Percentiles rank a stretch among this genome's conserved stretches.
Conservation (phyloP, 2,329 filamentous ascomycete genomes). For the Penicillium freii region DNA sequence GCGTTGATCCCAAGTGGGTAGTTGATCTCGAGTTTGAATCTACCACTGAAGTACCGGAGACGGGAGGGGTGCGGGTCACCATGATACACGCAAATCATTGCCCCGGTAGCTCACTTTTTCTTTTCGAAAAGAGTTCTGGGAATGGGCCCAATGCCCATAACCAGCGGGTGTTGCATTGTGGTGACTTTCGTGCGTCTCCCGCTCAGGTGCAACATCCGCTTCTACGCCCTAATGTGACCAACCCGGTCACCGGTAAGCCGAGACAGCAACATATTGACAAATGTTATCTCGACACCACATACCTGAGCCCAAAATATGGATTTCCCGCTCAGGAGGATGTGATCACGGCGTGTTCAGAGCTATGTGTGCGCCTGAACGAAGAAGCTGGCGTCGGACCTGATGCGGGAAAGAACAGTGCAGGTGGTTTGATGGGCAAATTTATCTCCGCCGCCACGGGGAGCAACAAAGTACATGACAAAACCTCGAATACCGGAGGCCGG, state of each 20-base stretch:
- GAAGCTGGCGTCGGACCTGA: slow-evolving; percentile 59
- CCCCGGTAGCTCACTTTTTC: slow-evolving; percentile 86
- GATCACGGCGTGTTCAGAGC: slow-evolving; percentile 79
- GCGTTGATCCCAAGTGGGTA: slow-evolving; percentile 82
- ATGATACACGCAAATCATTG: slow-evolving; percentile 98
- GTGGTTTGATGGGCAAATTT: slow-evolving; percentile 63
- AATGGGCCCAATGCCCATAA: slow-evolving; percentile 59
- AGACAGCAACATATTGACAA: slow-evolving; percentile 87
- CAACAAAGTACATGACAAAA: slow-evolving; percentile 24
- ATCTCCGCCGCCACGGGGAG: slow-evolving; percentile 48
- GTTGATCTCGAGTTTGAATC: slow-evolving; percentile 82
- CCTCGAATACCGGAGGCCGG: slow-evolving; percentile 55
- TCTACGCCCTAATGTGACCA: slow-evolving; percentile 70
- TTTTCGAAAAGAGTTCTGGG: slow-evolving; percentile 77
- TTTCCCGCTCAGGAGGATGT: slow-evolving; percentile 89
- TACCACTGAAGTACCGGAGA: slow-evolving; percentile 73
- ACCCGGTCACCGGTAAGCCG: slow-evolving; percentile 67
- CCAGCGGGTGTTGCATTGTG: slow-evolving; percentile 88
- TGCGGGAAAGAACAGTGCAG: slow-evolving; percentile 54
- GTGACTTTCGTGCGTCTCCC: slow-evolving; percentile 89
- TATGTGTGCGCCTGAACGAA: slow-evolving; percentile 75
- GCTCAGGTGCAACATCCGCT: slow-evolving; percentile 80
- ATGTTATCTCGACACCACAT: slow-evolving; percentile 96
- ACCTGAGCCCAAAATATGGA: slow-evolving; percentile 90
- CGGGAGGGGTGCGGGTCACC: slow-evolving; percentile 78